Conservation (phyloP, 371 early-diverging fungal genomes). For the Mucor irregularis region DNA sequence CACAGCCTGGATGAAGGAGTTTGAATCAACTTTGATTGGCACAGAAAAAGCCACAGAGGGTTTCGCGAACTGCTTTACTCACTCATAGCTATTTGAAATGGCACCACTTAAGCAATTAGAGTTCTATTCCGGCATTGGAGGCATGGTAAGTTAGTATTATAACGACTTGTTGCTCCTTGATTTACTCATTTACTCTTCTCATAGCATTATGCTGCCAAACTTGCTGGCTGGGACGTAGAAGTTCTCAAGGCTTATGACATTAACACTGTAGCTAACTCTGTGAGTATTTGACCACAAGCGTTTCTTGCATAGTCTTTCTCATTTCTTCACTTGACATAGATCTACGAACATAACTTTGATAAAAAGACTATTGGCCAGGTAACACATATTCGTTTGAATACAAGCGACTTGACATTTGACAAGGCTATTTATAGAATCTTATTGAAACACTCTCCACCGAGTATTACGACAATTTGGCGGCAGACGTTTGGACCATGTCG, state of each 20-base stretch:
- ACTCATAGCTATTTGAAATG: conserved; percentile 8
- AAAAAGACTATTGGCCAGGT: conserved; percentile 66
- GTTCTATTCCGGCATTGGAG: conserved; percentile 75
- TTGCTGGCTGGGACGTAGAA: conserved; percentile 58
- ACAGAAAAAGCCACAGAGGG: too few relatives aligned
- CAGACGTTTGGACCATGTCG: conserved; percentile 84
- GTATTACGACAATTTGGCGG: conserved; percentile 62
- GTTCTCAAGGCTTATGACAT: conserved; percentile 80
- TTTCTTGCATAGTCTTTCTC: not conserved
- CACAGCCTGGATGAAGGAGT: too few relatives aligned
- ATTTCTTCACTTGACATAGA: conserved; percentile 10
- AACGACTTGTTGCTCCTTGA: not conserved
- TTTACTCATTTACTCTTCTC: not conserved
- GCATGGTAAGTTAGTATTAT: conserved; percentile 55
- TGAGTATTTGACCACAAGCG: conserved; percentile 16
- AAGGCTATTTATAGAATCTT: conserved; percentile 40
- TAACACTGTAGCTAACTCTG: conserved; percentile 77
- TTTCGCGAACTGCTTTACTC: too few relatives aligned
- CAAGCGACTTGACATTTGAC: not conserved
- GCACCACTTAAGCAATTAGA: conserved; percentile 53
- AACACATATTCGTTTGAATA: conserved; percentile 1
- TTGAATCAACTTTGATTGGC: too few relatives aligned
- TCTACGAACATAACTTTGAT: conserved; percentile 76
- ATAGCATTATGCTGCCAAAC: conserved; percentile 72
- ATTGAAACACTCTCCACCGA: conserved; percentile 69